Evolutionary conservation across 306 rosid genomes (phyloP).

Genomic region (cucumber (Cucumis sativus)): Cucumber_9930_V3 NC_026661.2:17938001-17938500

Average conservation of each 20-base stretch:
- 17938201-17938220: slow-evolving; percentile 76
- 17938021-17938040: neutral
- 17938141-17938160: slow-evolving; percentile 92
- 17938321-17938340: slow-evolving; percentile 70
- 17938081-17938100: slow-evolving; percentile 74
- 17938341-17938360: slow-evolving; percentile 59
- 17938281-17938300: slow-evolving; percentile 60
- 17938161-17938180: slow-evolving; percentile 86
- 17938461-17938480: slow-evolving; percentile 65
- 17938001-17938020: slow-evolving; percentile 8
- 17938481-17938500: slow-evolving; percentile 59
- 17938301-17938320: slow-evolving; percentile 89
- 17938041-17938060: slow-evolving; percentile 5
- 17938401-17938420: slow-evolving; percentile 51
- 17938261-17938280: slow-evolving; percentile 57
- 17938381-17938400: slow-evolving; percentile 81
- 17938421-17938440: slow-evolving; percentile 42
- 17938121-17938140: slow-evolving; percentile 72
- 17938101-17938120: slow-evolving; percentile 56
- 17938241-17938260: slow-evolving; percentile 64
- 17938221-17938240: slow-evolving; percentile 79
- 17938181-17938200: slow-evolving; percentile 89
- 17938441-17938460: slow-evolving; percentile 65
- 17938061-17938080: slow-evolving; percentile 42
- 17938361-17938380: slow-evolving; percentile 58